Evolutionary conservation across 176 grass and related monocot genomes (phyloP).

Genomic region (Calamus simplicifolius): DNA sequence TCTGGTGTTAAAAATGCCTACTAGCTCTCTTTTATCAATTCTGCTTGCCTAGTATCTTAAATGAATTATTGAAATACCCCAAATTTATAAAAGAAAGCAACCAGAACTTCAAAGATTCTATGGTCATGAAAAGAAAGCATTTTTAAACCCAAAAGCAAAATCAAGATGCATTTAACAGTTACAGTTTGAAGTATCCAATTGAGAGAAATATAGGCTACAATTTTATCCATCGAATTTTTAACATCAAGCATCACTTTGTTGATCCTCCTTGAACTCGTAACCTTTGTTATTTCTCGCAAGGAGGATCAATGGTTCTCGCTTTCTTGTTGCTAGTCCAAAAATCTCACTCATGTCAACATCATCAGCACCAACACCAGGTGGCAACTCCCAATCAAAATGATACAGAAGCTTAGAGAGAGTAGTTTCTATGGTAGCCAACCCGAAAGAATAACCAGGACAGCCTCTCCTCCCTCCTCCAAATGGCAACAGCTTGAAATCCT

Average conservation of each 20-base stretch:
- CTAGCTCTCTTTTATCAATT: no score
- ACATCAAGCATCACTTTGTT: not conserved
- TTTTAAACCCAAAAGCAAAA: no score
- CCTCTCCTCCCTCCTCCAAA: constrained; percentile 38
- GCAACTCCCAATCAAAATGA: constrained; percentile 44
- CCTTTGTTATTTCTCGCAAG: constrained; percentile 13
- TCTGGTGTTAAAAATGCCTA: no score
- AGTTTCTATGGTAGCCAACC: constrained; percentile 28
- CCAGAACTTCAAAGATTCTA: no score
- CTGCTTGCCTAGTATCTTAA: no score
- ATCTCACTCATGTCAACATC: constrained; percentile 30
- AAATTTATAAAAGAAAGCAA: no score
- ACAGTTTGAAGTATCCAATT: no score
- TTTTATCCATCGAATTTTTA: no score
- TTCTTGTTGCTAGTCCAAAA: constrained; percentile 40
- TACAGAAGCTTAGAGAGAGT: constrained; percentile 36
- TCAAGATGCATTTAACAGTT: no score
- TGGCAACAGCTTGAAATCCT: constrained; percentile 40
- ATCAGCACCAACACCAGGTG: constrained; percentile 30
- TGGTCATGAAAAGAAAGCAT: no score
- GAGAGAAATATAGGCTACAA: no score
- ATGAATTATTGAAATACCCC: no score
- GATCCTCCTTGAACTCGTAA: constrained; percentile 24
- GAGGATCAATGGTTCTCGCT: constrained; percentile 32
- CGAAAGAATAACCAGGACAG: constrained; percentile 42